Base-by-base conservation (phyloP, 73 alveolate genomes). In the Durusdinium trenchii region DNA sequence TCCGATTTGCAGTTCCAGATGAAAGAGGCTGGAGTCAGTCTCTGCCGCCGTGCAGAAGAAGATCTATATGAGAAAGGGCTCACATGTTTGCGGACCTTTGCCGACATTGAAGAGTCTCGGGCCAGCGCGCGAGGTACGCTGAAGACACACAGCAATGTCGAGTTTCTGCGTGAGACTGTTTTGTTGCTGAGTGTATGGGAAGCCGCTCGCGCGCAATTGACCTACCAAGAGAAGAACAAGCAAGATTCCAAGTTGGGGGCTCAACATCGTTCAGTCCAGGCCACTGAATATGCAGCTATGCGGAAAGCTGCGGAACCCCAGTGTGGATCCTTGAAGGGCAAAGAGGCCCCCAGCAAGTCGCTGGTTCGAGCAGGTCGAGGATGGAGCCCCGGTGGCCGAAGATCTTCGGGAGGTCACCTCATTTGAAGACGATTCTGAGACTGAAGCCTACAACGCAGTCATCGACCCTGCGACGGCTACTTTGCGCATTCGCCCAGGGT, bases 11-110 rank as follows among this genome's bases (percentile, higher is more conserved):
- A n/a, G n/a, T n/a, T n/a, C n/a, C n/a, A n/a, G n/a, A 82, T 82
- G 93, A 73, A 82, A 14, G 93, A 82, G n/a, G 93, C 93, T 7
- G 93, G 93, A n/a, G n/a, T n/a, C n/a, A 30, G 93, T 82, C 52
- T 46, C 71, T 20, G 93, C 51, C 47, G 93, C 46, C 35, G 52
- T 42, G 93, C 93, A 82, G 93, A 82, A 82, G 93, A 52, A 48
- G 48, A 43, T 84, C 36, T n/a, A n/a, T 84, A n/a, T 1, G 78
- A 35, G 0, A 42, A 84, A 14, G 94, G 94, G 40, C 18, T 84
- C 61, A 46, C 61, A 3, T 35, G 78, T 52, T 38, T 84, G 94
- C 35, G n/a, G 75, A 38, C 62, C 3, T 81, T 12, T 81, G 67
- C 92, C 3, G 71, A 54, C 3, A n/a, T n/a, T n/a, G n/a, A n/a